Evolutionary conservation across 2,329 filamentous ascomycete species (phyloP).

Genomic region (Fusarium sp.): DNA sequence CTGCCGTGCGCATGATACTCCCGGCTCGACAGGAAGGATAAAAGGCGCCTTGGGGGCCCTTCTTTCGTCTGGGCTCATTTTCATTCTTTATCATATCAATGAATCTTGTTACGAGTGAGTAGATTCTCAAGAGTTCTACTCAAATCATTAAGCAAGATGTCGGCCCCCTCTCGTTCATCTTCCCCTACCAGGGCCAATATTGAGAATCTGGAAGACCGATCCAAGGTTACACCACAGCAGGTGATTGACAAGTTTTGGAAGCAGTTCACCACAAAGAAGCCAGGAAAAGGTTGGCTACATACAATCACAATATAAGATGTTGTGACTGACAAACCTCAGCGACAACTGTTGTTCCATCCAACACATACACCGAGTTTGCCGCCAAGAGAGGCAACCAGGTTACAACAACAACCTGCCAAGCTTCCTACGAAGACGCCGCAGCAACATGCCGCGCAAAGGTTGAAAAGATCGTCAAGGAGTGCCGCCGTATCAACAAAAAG

Average conservation of each 20-base stretch:
- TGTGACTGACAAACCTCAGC: constrained; percentile 54
- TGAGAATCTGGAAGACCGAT: constrained; percentile 43
- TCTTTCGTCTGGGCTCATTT: not conserved
- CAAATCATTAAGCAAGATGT: constrained; percentile 13
- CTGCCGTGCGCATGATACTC: not conserved
- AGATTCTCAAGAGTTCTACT: not conserved
- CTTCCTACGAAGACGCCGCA: constrained; percentile 79
- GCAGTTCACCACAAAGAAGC: constrained; percentile 76
- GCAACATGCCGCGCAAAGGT: constrained; percentile 75
- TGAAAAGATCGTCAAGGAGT: constrained; percentile 72
- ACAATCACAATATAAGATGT: fast-evolving
- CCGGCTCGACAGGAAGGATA: constrained; percentile 2
- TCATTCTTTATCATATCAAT: not conserved
- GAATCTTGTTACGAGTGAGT: not conserved
- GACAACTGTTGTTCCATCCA: constrained; percentile 77
- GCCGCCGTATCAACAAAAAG: constrained; percentile 82
- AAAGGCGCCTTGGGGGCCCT: constrained; percentile 8
- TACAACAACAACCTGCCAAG: constrained; percentile 67
- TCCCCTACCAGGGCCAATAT: constrained; percentile 7
- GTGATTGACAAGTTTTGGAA: constrained; percentile 79
- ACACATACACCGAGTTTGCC: constrained; percentile 71
- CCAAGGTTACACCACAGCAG: constrained; percentile 71
- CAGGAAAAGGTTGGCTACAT: constrained; percentile 69
- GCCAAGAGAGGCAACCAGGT: constrained; percentile 67
- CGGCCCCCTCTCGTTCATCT: constrained; percentile 23